Conservation (phyloP, 2,329 filamentous ascomycete genomes). For the Aphanoascus verrucosus region DNA sequence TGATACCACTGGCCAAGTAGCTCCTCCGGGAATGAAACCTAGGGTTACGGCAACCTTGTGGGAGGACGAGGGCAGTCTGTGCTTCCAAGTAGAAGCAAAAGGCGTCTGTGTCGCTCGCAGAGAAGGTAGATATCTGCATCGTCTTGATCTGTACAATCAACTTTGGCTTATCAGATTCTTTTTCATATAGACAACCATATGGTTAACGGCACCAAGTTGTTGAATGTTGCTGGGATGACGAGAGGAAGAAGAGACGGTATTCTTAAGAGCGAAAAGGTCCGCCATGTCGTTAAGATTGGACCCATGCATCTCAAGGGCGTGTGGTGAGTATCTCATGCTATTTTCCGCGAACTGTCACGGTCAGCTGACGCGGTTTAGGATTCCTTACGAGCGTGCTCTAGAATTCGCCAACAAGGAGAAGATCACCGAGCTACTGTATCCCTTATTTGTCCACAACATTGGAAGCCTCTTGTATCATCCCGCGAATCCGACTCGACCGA, state of each 20-base stretch:
- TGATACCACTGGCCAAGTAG: constrained; percentile 84
- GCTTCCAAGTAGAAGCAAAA: constrained; percentile 93
- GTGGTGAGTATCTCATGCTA: constrained; percentile 51
- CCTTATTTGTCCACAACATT: constrained; percentile 95
- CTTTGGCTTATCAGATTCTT: neutral
- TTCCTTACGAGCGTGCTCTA: constrained; percentile 91
- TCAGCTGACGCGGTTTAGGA: constrained; percentile 47
- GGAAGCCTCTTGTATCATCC: constrained; percentile 88
- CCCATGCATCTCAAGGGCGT: constrained; percentile 98
- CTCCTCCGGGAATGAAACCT: constrained; percentile 90
- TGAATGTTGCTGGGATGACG: constrained; percentile 98
- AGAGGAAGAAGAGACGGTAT: constrained; percentile 90
- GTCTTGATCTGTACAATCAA: constrained; percentile 3
- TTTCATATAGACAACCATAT: constrained; percentile 73
- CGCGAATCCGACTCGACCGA: constrained; percentile 64
- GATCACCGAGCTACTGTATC: constrained; percentile 90
- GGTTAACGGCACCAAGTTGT: constrained; percentile 95
- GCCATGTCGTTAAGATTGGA: constrained; percentile 96
- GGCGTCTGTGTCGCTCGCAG: constrained; percentile 90
- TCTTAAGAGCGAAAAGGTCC: constrained; percentile 90
- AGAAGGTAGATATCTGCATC: constrained; percentile 54
- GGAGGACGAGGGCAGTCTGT: constrained; percentile 96
- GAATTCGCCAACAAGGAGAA: constrained; percentile 99
- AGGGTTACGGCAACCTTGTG: constrained; percentile 91
- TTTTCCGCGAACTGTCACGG: neutral